Conservation (phyloP, 352 stramenopile genomes). For the Pythium utonaiense region DNA sequence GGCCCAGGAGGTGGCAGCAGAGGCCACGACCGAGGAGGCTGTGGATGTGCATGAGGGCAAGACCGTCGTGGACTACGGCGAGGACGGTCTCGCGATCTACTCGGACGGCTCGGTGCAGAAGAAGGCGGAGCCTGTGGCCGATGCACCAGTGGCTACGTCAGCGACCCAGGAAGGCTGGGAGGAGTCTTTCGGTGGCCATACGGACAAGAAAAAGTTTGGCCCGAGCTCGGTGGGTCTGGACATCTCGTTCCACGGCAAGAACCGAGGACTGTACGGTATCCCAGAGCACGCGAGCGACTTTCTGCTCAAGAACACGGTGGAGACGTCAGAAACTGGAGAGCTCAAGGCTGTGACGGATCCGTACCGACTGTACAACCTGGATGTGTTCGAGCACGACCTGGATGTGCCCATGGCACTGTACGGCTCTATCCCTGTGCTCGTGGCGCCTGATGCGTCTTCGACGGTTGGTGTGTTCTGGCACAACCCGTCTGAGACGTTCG, state of each 20-base stretch:
- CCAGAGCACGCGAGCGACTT: slow-evolving; percentile 96
- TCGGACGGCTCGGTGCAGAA: slow-evolving; percentile 89
- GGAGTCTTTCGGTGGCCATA: slow-evolving; percentile 95
- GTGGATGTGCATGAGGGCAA: slow-evolving; percentile 84
- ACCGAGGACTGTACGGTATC: slow-evolving; percentile 93
- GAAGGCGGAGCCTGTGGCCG: slow-evolving; percentile 33
- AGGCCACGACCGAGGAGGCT: slow-evolving; percentile 25
- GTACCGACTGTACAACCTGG: slow-evolving; percentile 99
- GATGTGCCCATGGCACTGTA: slow-evolving; percentile 99
- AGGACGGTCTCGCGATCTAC: slow-evolving; percentile 97
- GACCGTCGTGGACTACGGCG: slow-evolving; percentile 95
- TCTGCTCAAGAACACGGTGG: slow-evolving; percentile 90
- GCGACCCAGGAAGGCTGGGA: slow-evolving; percentile 86
- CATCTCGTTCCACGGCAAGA: slow-evolving; percentile 88
- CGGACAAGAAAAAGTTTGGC: slow-evolving; percentile 76
- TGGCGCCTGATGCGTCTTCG: slow-evolving; percentile 55
- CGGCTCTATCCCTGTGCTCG: slow-evolving; percentile 78
- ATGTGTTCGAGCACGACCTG: slow-evolving; percentile 99
- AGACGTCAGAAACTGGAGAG: slow-evolving; percentile 19
- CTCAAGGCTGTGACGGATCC: slow-evolving; percentile 81
- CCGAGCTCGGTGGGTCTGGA: slow-evolving; percentile 95
- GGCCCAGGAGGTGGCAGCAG: slow-evolving; percentile 23
- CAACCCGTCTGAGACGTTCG: slow-evolving; percentile 99
- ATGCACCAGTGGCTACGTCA: slow-evolving; percentile 12
- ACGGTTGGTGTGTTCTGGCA: slow-evolving; percentile 98